These are phyloP conservation scores for Tetrapyrgos nigripes DNA, from an alignment of 1,284 basidiomycete genomes.

Conservation along the genomic window DNA sequence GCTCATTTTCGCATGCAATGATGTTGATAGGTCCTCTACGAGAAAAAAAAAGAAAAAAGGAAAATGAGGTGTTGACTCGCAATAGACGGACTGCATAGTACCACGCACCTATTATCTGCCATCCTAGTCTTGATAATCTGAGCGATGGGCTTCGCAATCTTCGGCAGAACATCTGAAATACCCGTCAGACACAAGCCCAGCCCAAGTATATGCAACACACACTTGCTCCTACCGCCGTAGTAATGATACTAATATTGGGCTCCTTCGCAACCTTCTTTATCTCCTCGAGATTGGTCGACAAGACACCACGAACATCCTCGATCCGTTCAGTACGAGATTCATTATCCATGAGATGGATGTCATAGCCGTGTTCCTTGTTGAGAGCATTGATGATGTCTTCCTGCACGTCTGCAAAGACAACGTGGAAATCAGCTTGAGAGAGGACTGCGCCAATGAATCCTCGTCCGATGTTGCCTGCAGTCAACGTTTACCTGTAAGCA, in stretches of 20 bases:
- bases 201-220: no score
- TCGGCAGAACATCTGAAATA: slow-evolving; percentile 28
- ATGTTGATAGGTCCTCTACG: slow-evolving; percentile 40
- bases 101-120: slow-evolving; percentile 8
- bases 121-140: slow-evolving; percentile 25
- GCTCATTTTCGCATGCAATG: slow-evolving; percentile 49
- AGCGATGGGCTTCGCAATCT: slow-evolving; percentile 31
- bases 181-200: no score
- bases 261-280: slow-evolving; percentile 34
- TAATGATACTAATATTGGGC: slow-evolving; percentile 41
- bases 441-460: slow-evolving; percentile 50
- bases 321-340: slow-evolving; percentile 17
- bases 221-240: slow-evolving; percentile 43
- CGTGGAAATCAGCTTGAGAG: slow-evolving; percentile 43
- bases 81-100: no score
- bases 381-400: slow-evolving; percentile 28
- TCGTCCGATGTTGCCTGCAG: slow-evolving; percentile 48
- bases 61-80: no score
- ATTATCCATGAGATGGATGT: slow-evolving; percentile 29
- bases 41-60: no score
- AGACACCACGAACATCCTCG: slow-evolving; percentile 37
- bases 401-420: slow-evolving; percentile 35
- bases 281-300: slow-evolving; percentile 33
- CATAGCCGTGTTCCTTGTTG: slow-evolving; percentile 27
- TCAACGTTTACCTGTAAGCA: no score